These are phyloP conservation scores for Diaporthe vexans DNA, from an alignment of 2,329 filamentous ascomycete genomes.

Conservation along the genomic window DNA sequence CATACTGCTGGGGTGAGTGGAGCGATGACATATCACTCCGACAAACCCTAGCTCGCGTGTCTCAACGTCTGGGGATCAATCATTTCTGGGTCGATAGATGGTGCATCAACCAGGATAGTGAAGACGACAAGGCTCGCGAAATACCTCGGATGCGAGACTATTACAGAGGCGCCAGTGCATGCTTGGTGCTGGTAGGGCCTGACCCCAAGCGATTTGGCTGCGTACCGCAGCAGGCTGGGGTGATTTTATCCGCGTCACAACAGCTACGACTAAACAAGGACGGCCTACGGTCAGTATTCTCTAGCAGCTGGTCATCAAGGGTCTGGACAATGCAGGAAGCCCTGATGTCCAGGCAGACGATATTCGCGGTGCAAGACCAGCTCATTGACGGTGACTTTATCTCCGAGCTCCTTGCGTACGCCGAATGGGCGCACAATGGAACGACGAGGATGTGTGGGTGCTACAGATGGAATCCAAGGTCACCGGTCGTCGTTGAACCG, in stretches of 20 bases:
- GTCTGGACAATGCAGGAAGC: slow-evolving; percentile 22
- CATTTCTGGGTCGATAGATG: slow-evolving; percentile 17
- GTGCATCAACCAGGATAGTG: slow-evolving; percentile 1
- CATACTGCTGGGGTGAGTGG: slow-evolving; percentile 10
- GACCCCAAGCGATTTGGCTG: neutral
- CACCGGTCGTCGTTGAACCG: neutral
- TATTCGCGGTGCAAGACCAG: neutral
- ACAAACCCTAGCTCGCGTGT: neutral
- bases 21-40: neutral
- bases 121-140: slow-evolving; percentile 5
- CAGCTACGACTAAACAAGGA: neutral
- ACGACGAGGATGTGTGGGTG: neutral
- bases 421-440: neutral
- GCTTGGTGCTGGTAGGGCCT: neutral
- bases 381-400: slow-evolving; percentile 7
- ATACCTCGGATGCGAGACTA: slow-evolving; percentile 8
- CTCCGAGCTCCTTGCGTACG: neutral
- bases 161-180: slow-evolving; percentile 13
- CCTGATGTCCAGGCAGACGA: slow-evolving; percentile 6
- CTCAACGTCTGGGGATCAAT: neutral
- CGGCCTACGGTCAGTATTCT: neutral
- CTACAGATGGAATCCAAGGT: neutral
- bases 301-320: neutral
- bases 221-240: slow-evolving; percentile 4
- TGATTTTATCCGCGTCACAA: slow-evolving; percentile 9